Evolutionary conservation across 805 yeast genomes (phyloP).

Genomic region (Candida piceae): DNA sequence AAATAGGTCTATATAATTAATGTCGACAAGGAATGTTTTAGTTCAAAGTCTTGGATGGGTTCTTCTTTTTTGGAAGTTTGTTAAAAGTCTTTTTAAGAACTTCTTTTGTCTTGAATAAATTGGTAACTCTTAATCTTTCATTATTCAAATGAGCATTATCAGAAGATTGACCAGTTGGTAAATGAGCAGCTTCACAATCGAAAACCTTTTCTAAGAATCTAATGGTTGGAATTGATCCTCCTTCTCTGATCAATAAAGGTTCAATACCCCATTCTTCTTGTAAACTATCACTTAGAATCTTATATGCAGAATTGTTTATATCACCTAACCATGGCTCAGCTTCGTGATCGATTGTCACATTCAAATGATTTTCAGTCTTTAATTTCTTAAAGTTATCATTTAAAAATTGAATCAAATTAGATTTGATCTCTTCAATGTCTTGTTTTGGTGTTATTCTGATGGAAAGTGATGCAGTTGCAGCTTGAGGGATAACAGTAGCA

Average conservation of each 20-base stretch:
- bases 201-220: conserved; percentile 78
- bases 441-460: conserved; percentile 90
- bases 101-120: conserved; percentile 67
- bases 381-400: conserved; percentile 42
- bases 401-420: conserved; percentile 43
- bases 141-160: conserved; percentile 92
- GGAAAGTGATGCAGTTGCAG: conserved; percentile 72
- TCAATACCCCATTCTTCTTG: conserved; percentile 69
- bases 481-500: conserved; percentile 82
- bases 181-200: conserved; percentile 86
- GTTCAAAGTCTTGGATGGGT: conserved; percentile 11
- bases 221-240: conserved; percentile 93
- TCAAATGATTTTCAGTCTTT: conserved; percentile 56
- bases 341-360: conserved; percentile 63
- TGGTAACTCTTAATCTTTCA: conserved; percentile 76
- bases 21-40: too few relatives aligned
- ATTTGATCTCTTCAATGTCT: conserved; percentile 54
- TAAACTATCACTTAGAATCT: conserved; percentile 58
- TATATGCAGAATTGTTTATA: conserved; percentile 67
- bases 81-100: conserved; percentile 53
- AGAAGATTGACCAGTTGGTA: conserved; percentile 93
- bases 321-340: conserved; percentile 98
- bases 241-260: conserved; percentile 88
- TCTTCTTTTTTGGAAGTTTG: too few relatives aligned
- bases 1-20: neutral